Conservation (phyloP, 139 green algal genomes). For the Limnomonas spitsbergensis region DNA sequence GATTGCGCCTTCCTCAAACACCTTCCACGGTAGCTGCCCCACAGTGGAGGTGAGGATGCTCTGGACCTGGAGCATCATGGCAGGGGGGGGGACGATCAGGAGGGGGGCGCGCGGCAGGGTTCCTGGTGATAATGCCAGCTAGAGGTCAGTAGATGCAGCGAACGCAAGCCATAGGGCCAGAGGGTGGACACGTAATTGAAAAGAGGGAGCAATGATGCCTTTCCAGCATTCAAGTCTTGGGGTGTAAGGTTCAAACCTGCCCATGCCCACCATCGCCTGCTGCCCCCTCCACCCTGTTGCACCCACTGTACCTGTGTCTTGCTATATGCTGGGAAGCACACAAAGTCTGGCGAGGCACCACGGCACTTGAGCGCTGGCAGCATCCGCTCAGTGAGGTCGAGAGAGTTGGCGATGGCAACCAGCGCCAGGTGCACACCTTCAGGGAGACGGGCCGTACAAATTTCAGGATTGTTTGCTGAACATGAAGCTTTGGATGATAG, state of each 20-base stretch:
- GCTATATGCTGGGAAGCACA: slow-evolving; percentile 54
- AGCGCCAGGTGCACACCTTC: slow-evolving; percentile 34
- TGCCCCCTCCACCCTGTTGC: no score
- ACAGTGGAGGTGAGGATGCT: slow-evolving; percentile 36
- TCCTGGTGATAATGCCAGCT: no score
- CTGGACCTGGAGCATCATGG: slow-evolving; percentile 33
- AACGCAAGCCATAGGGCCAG: no score
- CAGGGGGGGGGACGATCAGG: no score
- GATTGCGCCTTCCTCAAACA: slow-evolving; percentile 42
- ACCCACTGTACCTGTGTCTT: slow-evolving; percentile 30
- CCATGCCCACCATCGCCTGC: no score
- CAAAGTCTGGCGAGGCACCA: slow-evolving; percentile 26
- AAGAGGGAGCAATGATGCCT: no score
- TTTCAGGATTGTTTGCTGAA: neutral
- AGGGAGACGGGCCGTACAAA: neutral
- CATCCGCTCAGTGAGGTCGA: slow-evolving; percentile 56
- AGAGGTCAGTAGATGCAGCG: no score
- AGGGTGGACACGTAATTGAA: no score
- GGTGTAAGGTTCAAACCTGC: no score
- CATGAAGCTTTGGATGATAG: no score
- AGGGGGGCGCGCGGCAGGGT: no score
- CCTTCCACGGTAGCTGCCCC: slow-evolving; percentile 18
- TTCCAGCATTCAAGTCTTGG: no score
- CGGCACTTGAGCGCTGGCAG: slow-evolving; percentile 47
- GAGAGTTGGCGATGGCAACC: slow-evolving; percentile 56